A percentile compares a stretch with the other conserved stretches of the same genome.
phyloP scores from a whole-genome alignment of 257 asterid genomes.

The Rehmannia glutinosa region DNA sequence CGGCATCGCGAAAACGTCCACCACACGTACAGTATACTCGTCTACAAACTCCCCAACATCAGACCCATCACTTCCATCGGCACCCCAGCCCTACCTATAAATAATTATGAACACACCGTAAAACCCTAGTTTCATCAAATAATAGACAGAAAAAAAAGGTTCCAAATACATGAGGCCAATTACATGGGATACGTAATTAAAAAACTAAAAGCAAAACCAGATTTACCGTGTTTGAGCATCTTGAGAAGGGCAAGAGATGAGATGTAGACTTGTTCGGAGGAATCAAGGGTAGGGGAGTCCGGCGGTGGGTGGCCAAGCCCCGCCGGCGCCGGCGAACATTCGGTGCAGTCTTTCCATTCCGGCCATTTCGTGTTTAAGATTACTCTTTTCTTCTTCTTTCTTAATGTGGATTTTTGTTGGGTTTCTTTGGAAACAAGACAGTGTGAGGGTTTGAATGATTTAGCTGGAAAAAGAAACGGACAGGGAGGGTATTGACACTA shows the following conservation, averaged over 20 bases:
- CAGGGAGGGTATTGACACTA: background rate
- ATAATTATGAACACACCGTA: background rate
- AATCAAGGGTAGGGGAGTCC: slow-evolving; percentile 72
- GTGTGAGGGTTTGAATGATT: background rate
- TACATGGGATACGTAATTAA: background rate
- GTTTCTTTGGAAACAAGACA: slow-evolving; percentile 2
- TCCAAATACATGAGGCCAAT: background rate
- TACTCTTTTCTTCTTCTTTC: background rate
- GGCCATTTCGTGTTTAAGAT: slow-evolving; percentile 20
- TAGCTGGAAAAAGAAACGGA: background rate
- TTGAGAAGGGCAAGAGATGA: slow-evolving; percentile 81
- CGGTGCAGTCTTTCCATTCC: slow-evolving; percentile 77
- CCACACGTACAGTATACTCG: slow-evolving; percentile 82
- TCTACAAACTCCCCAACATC: slow-evolving; percentile 87
- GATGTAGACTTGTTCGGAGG: slow-evolving; percentile 83
- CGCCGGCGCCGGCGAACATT: slow-evolving; percentile 86
- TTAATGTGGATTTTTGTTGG: background rate
- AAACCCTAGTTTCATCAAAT: background rate
- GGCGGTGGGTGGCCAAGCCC: slow-evolving; percentile 79
- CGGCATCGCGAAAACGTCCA: slow-evolving; percentile 92
- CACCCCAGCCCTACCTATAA: slow-evolving; percentile 74
- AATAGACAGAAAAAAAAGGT: too few relatives aligned
- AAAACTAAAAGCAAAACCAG: slow-evolving; percentile 24
- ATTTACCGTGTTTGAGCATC: slow-evolving; percentile 80
- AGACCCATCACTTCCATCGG: slow-evolving; percentile 93